Evolutionary conservation across 2,329 filamentous ascomycete genomes (phyloP).

Genomic region (Leptographium radiaticola): DNA sequence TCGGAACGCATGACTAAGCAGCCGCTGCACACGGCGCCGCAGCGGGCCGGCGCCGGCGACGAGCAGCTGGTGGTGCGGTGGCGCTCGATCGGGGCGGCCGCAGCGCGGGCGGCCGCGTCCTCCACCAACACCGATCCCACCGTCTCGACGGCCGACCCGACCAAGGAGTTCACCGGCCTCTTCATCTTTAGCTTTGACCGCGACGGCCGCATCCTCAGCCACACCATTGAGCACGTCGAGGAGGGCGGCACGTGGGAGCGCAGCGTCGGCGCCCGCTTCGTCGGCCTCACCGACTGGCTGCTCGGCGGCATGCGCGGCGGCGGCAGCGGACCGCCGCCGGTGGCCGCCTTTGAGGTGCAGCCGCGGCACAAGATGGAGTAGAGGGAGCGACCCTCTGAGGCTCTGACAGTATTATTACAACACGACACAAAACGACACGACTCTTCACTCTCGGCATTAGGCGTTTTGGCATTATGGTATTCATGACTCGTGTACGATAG

Average conservation of each 20-base stretch:
- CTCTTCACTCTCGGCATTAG: constrained; percentile 12
- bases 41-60: constrained; percentile 39
- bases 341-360: constrained; percentile 11
- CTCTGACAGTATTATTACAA: background rate
- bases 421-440: background rate
- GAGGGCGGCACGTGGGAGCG: constrained; percentile 73
- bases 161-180: constrained; percentile 71
- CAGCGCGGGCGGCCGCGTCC: background rate
- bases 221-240: constrained; percentile 90
- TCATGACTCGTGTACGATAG: background rate
- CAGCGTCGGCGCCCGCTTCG: constrained; percentile 67
- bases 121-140: background rate
- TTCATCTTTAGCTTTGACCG: constrained; percentile 95
- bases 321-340: constrained; percentile 15
- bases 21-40: constrained; percentile 27
- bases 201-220: constrained; percentile 68
- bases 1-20: constrained; percentile 75
- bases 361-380: constrained; percentile 7
- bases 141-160: constrained; percentile 25
- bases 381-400: background rate
- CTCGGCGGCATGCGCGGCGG: constrained; percentile 56
- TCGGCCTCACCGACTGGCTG: constrained; percentile 89
- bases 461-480: background rate
- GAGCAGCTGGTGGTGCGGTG: constrained; percentile 88
- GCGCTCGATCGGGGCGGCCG: constrained; percentile 45